Conservation (phyloP, 2,329 filamentous ascomycete genomes). For the Colletotrichum liriopes region DNA sequence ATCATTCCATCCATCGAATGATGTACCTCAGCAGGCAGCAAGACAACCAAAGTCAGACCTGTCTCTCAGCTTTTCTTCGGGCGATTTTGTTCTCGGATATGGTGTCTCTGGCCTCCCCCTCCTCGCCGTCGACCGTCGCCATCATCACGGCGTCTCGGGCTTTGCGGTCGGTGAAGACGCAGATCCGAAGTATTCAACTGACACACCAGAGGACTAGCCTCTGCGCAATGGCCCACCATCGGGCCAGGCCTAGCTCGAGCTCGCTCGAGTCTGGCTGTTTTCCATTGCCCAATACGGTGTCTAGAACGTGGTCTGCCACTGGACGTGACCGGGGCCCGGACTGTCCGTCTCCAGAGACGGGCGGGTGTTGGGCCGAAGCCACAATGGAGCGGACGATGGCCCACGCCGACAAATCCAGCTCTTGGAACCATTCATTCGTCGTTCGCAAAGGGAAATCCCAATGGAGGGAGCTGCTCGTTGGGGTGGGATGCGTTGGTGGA, state of each 20-base stretch:
- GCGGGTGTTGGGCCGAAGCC: constrained; percentile 30
- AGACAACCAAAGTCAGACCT: constrained; percentile 5
- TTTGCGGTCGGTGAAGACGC: constrained; percentile 27
- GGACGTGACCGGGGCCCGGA: constrained; percentile 16
- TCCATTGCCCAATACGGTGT: constrained; percentile 13
- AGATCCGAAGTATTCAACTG: constrained; percentile 9
- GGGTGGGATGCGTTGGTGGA: constrained; percentile 2
- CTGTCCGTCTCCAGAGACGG: constrained; percentile 11
- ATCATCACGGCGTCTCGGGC: constrained; percentile 15
- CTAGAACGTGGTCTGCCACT: constrained; percentile 21
- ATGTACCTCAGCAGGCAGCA: constrained; percentile 12
- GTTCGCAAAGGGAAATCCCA: constrained; percentile 20
- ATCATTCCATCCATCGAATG: constrained; percentile 14
- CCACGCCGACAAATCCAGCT: constrained; percentile 14
- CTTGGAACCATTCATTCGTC: constrained; percentile 7
- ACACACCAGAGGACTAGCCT: constrained; percentile 21
- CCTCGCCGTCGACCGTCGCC: constrained; percentile 3
- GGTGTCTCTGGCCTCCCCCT: constrained; percentile 10
- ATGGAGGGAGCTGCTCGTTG: neutral
- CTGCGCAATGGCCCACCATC: constrained; percentile 11
- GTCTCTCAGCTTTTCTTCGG: neutral
- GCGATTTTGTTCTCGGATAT: neutral
- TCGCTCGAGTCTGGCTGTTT: neutral
- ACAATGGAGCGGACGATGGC: constrained; percentile 22
- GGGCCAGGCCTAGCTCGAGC: constrained; percentile 12